Conservation (phyloP, 192 early-diverging fungal genomes). For the Backusella macrospora region DNA sequence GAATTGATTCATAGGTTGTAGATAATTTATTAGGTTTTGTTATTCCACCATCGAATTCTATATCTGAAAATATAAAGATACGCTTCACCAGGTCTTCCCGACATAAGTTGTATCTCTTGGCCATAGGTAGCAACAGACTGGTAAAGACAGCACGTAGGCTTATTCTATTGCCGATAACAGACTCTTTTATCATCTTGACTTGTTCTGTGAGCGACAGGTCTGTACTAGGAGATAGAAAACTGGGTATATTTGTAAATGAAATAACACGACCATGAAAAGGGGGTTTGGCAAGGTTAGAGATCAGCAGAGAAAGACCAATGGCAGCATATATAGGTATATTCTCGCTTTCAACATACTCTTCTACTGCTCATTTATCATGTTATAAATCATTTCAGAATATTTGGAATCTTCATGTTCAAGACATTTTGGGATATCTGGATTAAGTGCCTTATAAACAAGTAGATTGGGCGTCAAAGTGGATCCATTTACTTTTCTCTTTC, state of each 20-base stretch:
- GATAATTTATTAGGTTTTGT: background rate
- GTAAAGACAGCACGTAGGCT: constrained; percentile 45
- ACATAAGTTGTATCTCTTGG: constrained; percentile 35
- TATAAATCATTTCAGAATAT: no score
- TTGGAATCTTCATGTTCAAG: no score
- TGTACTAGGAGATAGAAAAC: constrained; percentile 25
- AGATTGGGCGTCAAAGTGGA: constrained; percentile 49
- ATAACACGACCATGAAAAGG: constrained; percentile 48
- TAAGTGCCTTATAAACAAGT: constrained; percentile 29
- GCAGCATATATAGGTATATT: constrained; percentile 44
- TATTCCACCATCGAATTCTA: constrained; percentile 44
- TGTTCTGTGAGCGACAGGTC: constrained; percentile 36
- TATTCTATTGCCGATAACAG: no score
- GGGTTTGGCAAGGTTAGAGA: constrained; percentile 41
- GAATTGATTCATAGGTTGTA: constrained; percentile 42
- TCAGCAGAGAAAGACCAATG: constrained; percentile 45
- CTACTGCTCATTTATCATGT: no score
- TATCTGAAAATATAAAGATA: constrained; percentile 53
- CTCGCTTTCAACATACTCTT: no score
- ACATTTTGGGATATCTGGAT: no score
- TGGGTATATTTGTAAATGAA: constrained; percentile 46
- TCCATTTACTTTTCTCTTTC: constrained; percentile 44
- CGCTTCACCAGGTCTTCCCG: constrained; percentile 53
- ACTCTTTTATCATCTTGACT: constrained; percentile 20
- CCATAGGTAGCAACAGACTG: constrained; percentile 38